phyloP scores from a whole-genome alignment of 2,329 filamentous ascomycete species.

The Beauveria rudraprayagi region DNA sequence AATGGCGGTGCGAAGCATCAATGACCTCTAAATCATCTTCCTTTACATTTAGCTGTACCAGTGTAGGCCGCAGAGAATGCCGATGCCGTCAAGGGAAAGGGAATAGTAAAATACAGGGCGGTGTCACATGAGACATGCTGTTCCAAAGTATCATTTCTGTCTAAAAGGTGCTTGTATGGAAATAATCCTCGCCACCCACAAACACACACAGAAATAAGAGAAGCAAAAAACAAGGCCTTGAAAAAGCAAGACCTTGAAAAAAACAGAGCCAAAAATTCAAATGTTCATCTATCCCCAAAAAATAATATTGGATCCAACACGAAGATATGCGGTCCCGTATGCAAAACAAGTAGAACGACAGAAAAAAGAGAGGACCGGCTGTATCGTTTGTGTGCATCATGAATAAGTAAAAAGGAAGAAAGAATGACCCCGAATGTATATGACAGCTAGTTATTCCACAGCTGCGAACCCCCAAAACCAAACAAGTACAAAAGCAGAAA shows the following conservation, averaged over 20 bases:
- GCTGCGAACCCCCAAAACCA: neutral
- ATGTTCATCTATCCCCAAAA: slow-evolving; percentile 9
- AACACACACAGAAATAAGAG: neutral
- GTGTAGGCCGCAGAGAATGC: neutral
- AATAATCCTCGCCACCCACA: too few species aligned
- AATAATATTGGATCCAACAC: slow-evolving; percentile 3
- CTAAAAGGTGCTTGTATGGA: neutral
- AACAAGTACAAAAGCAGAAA: neutral
- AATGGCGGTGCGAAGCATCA: neutral
- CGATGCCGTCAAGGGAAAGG: neutral
- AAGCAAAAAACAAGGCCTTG: too few species aligned
- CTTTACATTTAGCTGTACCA: too few species aligned
- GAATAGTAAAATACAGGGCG: neutral
- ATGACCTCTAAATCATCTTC: neutral
- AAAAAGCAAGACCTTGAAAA: neutral
- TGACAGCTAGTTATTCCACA: neutral
- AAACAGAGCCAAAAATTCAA: neutral
- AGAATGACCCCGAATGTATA: neutral
- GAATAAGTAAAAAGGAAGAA: neutral
- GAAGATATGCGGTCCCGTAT: slow-evolving; percentile 2
- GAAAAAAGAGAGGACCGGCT: neutral
- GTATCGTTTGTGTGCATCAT: neutral
- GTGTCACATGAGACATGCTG: neutral
- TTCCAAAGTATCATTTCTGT: neutral
- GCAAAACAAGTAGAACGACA: slow-evolving; percentile 3